Evolutionary conservation across 495 filamentous ascomycete species (phyloP).

Genomic region (Recurvomyces mirabilis): DNA sequence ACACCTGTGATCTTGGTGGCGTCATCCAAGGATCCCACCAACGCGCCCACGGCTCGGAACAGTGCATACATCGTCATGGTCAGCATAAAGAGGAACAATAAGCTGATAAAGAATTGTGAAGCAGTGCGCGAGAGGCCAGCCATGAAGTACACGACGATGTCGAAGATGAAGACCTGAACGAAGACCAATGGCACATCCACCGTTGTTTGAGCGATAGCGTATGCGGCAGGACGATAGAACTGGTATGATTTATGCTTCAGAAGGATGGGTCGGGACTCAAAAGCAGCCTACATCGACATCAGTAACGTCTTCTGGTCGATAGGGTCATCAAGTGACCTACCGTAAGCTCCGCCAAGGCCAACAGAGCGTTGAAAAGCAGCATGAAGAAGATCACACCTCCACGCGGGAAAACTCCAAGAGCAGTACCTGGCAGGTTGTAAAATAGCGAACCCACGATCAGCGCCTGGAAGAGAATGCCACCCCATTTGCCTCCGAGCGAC

Average conservation of each 20-base stretch:
- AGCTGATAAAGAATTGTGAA: conserved; percentile 74
- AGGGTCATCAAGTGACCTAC: too few relatives aligned
- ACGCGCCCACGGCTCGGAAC: conserved; percentile 61
- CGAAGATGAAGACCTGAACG: conserved; percentile 58
- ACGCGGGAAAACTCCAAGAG: conserved; percentile 38
- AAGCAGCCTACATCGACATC: too few relatives aligned
- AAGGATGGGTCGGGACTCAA: conserved; percentile 59
- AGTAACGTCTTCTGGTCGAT: too few relatives aligned
- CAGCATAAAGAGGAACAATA: conserved; percentile 46
- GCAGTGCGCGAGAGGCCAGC: conserved; percentile 52
- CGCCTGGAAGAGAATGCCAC: conserved; percentile 56
- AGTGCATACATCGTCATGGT: conserved; percentile 56
- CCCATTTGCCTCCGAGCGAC: conserved; percentile 43
- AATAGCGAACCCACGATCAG: conserved; percentile 60
- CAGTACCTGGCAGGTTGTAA: conserved; percentile 54
- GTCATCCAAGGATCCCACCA: conserved; percentile 51
- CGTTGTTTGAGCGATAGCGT: conserved; percentile 63
- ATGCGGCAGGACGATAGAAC: conserved; percentile 74
- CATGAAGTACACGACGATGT: conserved; percentile 73
- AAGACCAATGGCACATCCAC: conserved; percentile 65
- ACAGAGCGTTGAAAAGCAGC: conserved; percentile 68
- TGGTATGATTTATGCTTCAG: conserved; percentile 76
- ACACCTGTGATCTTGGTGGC: conserved; percentile 57
- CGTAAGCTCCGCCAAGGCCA: conserved; percentile 67
- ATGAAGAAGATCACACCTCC: conserved; percentile 61